Evolutionary conservation across 306 rosid species (phyloP), one percentile per base, ranked within the genome.

Genomic region (Cicer cuneatum): DNA sequence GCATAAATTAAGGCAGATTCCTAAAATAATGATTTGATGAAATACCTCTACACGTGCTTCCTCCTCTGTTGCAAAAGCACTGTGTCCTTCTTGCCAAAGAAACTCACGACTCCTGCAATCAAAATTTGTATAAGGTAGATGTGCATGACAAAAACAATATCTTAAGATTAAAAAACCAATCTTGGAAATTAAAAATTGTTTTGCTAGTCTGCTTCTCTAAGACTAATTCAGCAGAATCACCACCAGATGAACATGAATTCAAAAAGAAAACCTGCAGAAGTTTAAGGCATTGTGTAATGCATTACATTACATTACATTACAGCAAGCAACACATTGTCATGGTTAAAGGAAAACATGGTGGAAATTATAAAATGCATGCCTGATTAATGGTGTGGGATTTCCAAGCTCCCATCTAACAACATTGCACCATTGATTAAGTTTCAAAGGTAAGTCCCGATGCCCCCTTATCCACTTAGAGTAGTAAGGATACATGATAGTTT

Each of bases 81-180:
- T 90, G 71, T 94, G 99, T 60, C 99, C 99, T 89, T 94, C 99
- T 83, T 94, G 99, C 99, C 99, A 94, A 83, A 94, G 99, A 80
- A 92, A 94, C 83, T 94, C 99, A 15, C 97, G 93, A 73, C 97
- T 94, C 96, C 98, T 94, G 82, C 77, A 84, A 71, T 67, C 39
- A 71, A 45, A 66, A 67, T 62, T 71, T 47, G 63, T 16, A 57
- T 63, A 37, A 75, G 62, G 19, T 51, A 57, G 39, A 57, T 33
- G 35, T 29, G 39, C 24, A 19, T 1, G 45, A 74, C 45, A 70
- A 70, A 43, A 61, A 61, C 41, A 35, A 33, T 7, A 61, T 35
- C 64, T 41, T 29, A 29, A 29, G 35, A 29, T 29, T 29, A 29
- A 29, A 29, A 29, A 29, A 29, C 35, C 4, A 29, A 29, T 29